Evolutionary conservation across 1,284 basidiomycete species (phyloP).

Genomic region (Inonotus hispidus): DNA sequence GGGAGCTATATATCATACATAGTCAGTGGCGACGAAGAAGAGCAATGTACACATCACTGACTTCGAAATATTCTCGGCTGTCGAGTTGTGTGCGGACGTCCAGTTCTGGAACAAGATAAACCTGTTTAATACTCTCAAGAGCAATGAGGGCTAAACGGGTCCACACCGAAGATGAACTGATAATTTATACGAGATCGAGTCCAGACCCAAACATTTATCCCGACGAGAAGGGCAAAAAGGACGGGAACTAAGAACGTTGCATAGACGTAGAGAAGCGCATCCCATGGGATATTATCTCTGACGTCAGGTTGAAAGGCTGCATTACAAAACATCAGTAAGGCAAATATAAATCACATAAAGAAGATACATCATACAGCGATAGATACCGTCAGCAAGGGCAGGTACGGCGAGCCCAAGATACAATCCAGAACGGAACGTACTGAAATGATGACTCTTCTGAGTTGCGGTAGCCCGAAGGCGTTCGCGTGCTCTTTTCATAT

Average conservation of each 20-base stretch:
- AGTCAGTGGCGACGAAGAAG: background rate
- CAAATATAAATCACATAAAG: background rate
- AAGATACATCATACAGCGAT: constrained; percentile 47
- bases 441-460: constrained; percentile 69
- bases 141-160: no score
- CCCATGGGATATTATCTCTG: constrained; percentile 62
- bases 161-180: constrained; percentile 81
- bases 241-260: constrained; percentile 71
- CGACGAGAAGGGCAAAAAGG: constrained; percentile 75
- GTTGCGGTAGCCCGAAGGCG: constrained; percentile 56
- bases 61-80: constrained; percentile 79
- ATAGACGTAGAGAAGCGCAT: constrained; percentile 77
- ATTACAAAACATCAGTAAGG: constrained; percentile 2
- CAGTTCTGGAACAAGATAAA: constrained; percentile 46
- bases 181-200: constrained; percentile 78
- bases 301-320: constrained; percentile 59
- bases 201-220: constrained; percentile 80
- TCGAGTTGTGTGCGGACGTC: constrained; percentile 75
- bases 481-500: constrained; percentile 74
- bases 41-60: constrained; percentile 26
- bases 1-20: constrained; percentile 53
- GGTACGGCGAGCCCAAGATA: constrained; percentile 76
- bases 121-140: background rate
- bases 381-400: constrained; percentile 65
- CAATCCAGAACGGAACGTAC: constrained; percentile 71